Evolutionary conservation across 2,329 filamentous ascomycete genomes (phyloP).

Genomic region (Coccinonectria pachysandricola): DNA sequence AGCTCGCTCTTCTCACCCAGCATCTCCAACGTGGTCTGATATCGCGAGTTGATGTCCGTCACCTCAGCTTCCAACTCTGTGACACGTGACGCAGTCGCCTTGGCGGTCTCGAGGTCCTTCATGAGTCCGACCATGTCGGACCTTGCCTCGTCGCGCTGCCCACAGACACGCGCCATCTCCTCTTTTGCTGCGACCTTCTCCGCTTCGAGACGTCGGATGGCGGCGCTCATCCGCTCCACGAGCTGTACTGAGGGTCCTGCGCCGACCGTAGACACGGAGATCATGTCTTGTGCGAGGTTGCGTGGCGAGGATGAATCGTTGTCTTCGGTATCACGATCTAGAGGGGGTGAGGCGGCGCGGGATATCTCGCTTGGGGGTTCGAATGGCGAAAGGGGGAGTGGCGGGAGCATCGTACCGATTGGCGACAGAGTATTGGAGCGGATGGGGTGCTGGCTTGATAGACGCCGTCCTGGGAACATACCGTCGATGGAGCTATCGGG

Average conservation of each 20-base stretch:
- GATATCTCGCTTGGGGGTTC: constrained; percentile 28
- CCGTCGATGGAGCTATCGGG: constrained; percentile 29
- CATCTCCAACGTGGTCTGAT: constrained; percentile 88
- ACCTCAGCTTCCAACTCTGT: constrained; percentile 59
- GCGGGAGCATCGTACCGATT: constrained; percentile 25
- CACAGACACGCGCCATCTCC: constrained; percentile 66
- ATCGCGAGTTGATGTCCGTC: constrained; percentile 59
- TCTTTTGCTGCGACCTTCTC: constrained; percentile 86
- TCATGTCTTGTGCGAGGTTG: constrained; percentile 69
- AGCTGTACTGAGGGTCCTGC: constrained; percentile 90
- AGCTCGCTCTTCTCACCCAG: constrained; percentile 93
- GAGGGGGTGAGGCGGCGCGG: constrained; percentile 28
- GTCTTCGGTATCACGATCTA: constrained; percentile 40
- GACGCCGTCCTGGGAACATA: constrained; percentile 33
- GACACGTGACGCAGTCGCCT: constrained; percentile 48
- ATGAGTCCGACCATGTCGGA: constrained; percentile 84
- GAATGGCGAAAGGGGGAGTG: constrained; percentile 38
- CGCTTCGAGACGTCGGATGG: constrained; percentile 79
- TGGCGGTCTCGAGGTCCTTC: constrained; percentile 69
- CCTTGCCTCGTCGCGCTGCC: constrained; percentile 88
- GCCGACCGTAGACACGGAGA: constrained; percentile 79
- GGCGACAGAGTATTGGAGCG: constrained; percentile 31
- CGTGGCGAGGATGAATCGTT: constrained; percentile 46
- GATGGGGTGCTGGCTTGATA: constrained; percentile 37
- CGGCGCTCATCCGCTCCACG: constrained; percentile 90